Conservation (phyloP, 1,284 basidiomycete species). For the Entoloma clypeatum region DNA sequence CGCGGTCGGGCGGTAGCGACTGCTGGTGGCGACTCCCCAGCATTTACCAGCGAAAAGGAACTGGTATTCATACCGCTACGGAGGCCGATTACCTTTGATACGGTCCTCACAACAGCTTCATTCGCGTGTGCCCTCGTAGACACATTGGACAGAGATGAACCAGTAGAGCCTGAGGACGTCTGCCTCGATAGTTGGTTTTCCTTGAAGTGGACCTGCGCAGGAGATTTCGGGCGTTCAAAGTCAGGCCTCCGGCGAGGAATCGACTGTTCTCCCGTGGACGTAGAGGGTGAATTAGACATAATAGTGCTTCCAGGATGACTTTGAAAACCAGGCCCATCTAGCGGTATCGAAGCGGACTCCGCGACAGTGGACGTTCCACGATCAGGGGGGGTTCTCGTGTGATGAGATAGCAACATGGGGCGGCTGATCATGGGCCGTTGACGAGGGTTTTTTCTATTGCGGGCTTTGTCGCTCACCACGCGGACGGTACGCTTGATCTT, state of each 20-base stretch:
- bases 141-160: conserved; percentile 30
- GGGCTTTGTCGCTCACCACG: conserved; percentile 56
- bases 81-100: conserved; percentile 45
- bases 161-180: conserved; percentile 32
- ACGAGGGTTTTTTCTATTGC: conserved; percentile 30
- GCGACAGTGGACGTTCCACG: conserved; percentile 9
- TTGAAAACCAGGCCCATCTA: conserved; percentile 37
- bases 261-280: conserved; percentile 57
- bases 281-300: conserved; percentile 55
- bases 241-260: conserved; percentile 64
- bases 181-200: conserved; percentile 29
- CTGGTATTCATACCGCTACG: conserved; percentile 38
- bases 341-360: conserved; percentile 32
- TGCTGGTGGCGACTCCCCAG: conserved; percentile 23
- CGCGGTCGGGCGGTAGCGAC: conserved; percentile 43
- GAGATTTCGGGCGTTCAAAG: conserved; percentile 52
- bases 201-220: conserved; percentile 38
- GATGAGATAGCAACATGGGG: conserved; percentile 38
- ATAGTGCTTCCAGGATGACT: conserved; percentile 46
- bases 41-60: conserved; percentile 28
- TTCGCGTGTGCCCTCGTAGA: conserved; percentile 37
- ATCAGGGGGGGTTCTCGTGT: conserved; percentile 1
- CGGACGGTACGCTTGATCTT: conserved; percentile 58
- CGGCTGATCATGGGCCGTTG: conserved; percentile 49
- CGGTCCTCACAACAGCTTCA: conserved; percentile 47